Percentiles rank a stretch among this genome's conserved stretches.
Evolutionary conservation across 768 basidiomycete species (phyloP).

Genomic region (Phanerochaete sordida): DNA sequence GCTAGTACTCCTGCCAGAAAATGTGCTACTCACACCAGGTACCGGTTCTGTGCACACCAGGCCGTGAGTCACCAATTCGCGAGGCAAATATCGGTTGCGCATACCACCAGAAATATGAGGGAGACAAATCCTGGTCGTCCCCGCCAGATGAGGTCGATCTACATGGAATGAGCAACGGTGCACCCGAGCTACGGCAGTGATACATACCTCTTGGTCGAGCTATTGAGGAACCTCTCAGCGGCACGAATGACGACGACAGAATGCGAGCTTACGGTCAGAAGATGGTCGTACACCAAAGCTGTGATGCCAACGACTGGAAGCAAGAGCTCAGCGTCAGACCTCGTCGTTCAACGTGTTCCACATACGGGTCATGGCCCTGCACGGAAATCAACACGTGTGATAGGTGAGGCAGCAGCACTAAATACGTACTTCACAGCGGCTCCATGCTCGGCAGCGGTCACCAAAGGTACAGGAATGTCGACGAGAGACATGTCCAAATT

Average conservation of each 20-base stretch:
- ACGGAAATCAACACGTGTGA: slow-evolving; percentile 16
- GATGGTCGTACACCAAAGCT: slow-evolving; percentile 25
- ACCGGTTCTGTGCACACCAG: slow-evolving; percentile 21
- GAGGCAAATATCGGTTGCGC: slow-evolving; percentile 2
- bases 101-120: slow-evolving; percentile 22
- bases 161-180: not conserved
- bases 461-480: slow-evolving; percentile 17
- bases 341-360: not conserved
- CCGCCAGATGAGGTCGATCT: slow-evolving; percentile 24
- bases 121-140: slow-evolving; percentile 21
- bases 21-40: slow-evolving; percentile 24
- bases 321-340: not conserved
- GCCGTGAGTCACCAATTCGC: not conserved
- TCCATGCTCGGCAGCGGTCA: slow-evolving; percentile 18
- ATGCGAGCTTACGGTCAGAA: slow-evolving; percentile 19
- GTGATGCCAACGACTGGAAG: slow-evolving; percentile 22
- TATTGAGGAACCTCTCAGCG: not conserved
- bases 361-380: slow-evolving; percentile 24
- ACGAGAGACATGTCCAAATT: slow-evolving; percentile 15
- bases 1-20: too few species aligned
- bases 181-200: not conserved
- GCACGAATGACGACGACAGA: not conserved
- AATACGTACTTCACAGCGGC: slow-evolving; percentile 23
- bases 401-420: slow-evolving; percentile 3
- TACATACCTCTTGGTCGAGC: slow-evolving; percentile 23